phyloP scores from a whole-genome alignment of 257 asterid species.

The Handroanthus guayacan region DNA sequence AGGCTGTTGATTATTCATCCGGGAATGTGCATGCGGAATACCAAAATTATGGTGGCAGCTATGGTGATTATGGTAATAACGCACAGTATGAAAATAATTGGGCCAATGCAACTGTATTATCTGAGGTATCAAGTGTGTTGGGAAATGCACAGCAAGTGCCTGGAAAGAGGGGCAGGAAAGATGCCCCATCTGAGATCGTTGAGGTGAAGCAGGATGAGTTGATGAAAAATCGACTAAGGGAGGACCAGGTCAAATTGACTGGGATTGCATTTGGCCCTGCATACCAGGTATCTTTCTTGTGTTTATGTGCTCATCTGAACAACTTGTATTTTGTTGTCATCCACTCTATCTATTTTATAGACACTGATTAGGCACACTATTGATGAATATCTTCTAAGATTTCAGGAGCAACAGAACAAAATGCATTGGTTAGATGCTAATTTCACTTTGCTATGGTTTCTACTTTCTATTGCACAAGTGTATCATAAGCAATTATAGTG shows the following conservation, averaged over 20 bases:
- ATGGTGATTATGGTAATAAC: conserved; percentile 46
- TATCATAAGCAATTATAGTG: background rate
- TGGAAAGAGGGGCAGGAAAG: conserved; percentile 82
- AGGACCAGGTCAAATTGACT: conserved; percentile 80
- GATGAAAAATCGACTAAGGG: conserved; percentile 91
- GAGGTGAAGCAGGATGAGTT: conserved; percentile 98
- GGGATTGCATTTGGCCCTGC: conserved; percentile 98
- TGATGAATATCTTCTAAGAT: background rate
- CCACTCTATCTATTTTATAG: background rate
- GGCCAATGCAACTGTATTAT: conserved; percentile 47
- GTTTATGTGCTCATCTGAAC: background rate
- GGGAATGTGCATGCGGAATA: conserved; percentile 47
- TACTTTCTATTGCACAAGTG: background rate
- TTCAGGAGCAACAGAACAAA: background rate
- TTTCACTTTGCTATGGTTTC: background rate
- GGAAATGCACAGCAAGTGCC: conserved; percentile 51
- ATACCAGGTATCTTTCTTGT: conserved; percentile 64
- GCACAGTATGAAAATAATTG: conserved; percentile 53
- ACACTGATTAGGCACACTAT: background rate
- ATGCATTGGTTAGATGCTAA: background rate
- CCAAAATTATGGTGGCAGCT: conserved; percentile 39
- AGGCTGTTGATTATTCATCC: conserved; percentile 49
- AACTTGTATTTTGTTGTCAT: background rate
- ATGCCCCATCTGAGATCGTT: conserved; percentile 57
- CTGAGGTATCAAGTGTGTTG: conserved; percentile 50